A percentile compares a stretch with the other conserved stretches of the same genome.
These are phyloP conservation scores for Stachybotrys chlorohalonatus DNA, from an alignment of 2,329 filamentous ascomycete species.

Conservation along the genomic window DNA sequence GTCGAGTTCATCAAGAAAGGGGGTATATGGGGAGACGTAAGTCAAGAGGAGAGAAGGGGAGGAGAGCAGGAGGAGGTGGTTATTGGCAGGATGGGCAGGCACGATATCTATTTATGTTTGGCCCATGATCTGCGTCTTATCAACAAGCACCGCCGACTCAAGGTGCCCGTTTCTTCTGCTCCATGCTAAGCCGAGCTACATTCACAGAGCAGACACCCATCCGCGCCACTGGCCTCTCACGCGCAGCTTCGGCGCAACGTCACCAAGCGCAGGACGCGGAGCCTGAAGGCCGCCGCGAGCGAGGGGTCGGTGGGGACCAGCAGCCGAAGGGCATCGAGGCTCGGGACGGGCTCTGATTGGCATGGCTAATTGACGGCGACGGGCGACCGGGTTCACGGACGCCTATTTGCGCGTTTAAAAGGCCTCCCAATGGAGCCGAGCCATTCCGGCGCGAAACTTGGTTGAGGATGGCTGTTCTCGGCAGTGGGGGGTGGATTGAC, in stretches of 20 bases:
- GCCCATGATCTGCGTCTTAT: too few species aligned
- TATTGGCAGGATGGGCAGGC: too few species aligned
- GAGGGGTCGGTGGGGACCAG: not conserved
- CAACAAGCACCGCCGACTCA: too few species aligned
- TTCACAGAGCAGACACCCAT: too few species aligned
- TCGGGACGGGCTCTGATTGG: conserved; percentile 11
- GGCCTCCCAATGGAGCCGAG: not conserved
- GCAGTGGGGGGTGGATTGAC: not conserved
- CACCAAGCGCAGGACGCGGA: not conserved
- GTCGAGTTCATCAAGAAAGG: not conserved
- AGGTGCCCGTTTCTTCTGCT: too few species aligned
- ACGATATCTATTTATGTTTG: too few species aligned
- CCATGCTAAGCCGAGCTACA: too few species aligned
- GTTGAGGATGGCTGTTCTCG: not conserved
- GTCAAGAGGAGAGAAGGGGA: not conserved
- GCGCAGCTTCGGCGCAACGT: not conserved
- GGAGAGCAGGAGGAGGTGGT: not conserved
- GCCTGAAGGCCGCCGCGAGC: not conserved
- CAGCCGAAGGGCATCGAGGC: not conserved
- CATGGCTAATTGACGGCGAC: conserved; percentile 5
- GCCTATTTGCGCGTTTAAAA: conserved; percentile 19
- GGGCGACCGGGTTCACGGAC: not conserved
- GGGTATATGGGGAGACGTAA: not conserved
- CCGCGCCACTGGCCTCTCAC: too few species aligned
- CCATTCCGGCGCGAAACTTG: not conserved